Percentiles rank a stretch among this genome's conserved stretches.
These are phyloP conservation scores for Vitis hybrid DNA, from an alignment of 177 flowering plant genomes.

Conservation along the genomic window DNA sequence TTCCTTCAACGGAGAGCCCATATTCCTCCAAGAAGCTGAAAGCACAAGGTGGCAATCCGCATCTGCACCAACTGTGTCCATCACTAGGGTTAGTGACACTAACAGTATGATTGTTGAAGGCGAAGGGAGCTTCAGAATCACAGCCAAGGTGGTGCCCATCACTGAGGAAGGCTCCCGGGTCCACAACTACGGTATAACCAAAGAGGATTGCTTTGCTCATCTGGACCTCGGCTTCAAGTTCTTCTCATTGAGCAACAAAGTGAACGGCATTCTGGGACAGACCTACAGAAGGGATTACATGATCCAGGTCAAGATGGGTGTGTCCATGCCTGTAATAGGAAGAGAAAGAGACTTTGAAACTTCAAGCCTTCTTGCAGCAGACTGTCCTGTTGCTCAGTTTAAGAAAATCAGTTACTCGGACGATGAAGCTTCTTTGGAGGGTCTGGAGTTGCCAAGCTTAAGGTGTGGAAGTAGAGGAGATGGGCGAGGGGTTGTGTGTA, in stretches of 20 bases:
- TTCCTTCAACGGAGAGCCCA: constrained; percentile 20
- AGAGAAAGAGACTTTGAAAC: constrained; percentile 31
- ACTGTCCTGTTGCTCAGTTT: constrained; percentile 41
- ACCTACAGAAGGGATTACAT: constrained; percentile 35
- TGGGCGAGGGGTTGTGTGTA: constrained; percentile 30
- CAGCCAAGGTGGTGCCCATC: constrained; percentile 45
- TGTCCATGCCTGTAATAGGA: constrained; percentile 45
- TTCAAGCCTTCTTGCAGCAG: constrained; percentile 37
- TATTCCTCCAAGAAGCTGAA: constrained; percentile 20
- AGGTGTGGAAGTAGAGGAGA: constrained; percentile 21
- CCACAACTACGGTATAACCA: constrained; percentile 36
- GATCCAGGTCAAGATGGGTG: constrained; percentile 40
- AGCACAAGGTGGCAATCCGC: constrained; percentile 24
- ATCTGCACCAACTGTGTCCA: constrained; percentile 1
- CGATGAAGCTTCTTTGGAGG: neutral
- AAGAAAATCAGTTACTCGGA: neutral
- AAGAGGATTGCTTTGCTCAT: constrained; percentile 48
- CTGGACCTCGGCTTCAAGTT: constrained; percentile 46
- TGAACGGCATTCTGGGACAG: constrained; percentile 45
- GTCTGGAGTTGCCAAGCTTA: constrained; percentile 18
- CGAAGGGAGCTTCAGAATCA: constrained; percentile 36
- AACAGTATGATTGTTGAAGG: constrained; percentile 33
- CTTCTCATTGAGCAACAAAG: constrained; percentile 30
- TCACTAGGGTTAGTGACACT: constrained; percentile 23
- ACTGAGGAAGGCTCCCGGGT: constrained; percentile 32